Base-by-base conservation (phyloP, 768 basidiomycete genomes). In the Solioccasus polychromus region DNA sequence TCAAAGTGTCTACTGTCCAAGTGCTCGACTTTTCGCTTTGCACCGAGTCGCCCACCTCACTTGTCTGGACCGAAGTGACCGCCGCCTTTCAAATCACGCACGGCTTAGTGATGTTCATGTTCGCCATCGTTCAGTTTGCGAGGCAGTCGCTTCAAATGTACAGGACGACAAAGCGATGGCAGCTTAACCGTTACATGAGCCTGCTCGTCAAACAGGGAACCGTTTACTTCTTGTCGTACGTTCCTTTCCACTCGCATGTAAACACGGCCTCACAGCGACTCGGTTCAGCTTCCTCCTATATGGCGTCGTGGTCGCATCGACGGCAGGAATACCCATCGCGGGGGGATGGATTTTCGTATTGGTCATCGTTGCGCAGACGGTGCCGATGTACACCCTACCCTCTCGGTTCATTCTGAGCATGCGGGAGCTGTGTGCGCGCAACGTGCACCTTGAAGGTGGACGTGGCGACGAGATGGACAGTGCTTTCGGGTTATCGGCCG, bases 101-200 rank as follows among this genome's bases (percentile, higher is more conserved):
- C 14, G 24, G n/a, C 15, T n/a, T 20, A 18, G 14, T 3, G 6
- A 26, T 22, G 30, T 53, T 35, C 31, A 31, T 14, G 8, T 18
- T 44, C 5, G 42, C 18, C 23, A 18, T 39, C 32, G 12, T 17
- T 17, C 35, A 42, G 23, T 48, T 52, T 29, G 14, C 19, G 14
- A 29, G 26, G 35, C 25, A 44, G 19, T 44, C 45, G n/a, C 17
- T 44, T 15, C 28, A 24, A 34, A 42, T 36, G 31, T 35, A 34
- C 15, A 3, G 15, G 7, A 4, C 17, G 6, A 46, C 32, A n/a
- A 18, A 12, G 30, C 18, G 12, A 17, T 34, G 32, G 32, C 15
- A 18, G 18, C 4, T n/a, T 17, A 34, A 34, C 18, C 32, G 12
- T 6, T 34, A 34, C 30, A 15, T 31, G 30, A 31, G 4, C 30